phyloP scores from a whole-genome alignment of 805 yeast species.

The Blastobotrys terrestris region DNA sequence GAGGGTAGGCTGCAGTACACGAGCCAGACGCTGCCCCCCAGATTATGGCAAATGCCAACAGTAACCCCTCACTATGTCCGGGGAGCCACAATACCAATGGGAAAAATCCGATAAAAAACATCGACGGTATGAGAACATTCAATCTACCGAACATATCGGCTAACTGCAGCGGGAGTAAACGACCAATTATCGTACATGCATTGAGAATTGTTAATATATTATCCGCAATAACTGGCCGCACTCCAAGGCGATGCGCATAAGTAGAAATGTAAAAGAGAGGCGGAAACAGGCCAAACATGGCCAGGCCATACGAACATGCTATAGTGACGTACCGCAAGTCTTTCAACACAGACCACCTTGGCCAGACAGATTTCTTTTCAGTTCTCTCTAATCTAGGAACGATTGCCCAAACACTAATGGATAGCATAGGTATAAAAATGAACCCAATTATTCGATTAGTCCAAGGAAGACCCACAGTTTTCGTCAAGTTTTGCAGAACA shows the following conservation, averaged over 20 bases:
- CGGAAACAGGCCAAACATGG: conserved; percentile 25
- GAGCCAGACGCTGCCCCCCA: conserved; percentile 35
- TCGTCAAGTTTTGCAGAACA: conserved; percentile 36
- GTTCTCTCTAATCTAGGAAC: conserved; percentile 5
- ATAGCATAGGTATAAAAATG: conserved; percentile 5
- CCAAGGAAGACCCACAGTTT: conserved; percentile 48
- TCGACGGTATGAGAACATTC: conserved; percentile 32
- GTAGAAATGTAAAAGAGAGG: conserved; percentile 29
- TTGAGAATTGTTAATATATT: conserved; percentile 28
- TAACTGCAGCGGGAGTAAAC: conserved; percentile 41
- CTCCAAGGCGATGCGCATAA: conserved; percentile 23
- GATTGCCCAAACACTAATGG: conserved; percentile 8
- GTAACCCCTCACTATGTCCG: conserved; percentile 12
- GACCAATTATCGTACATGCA: conserved; percentile 39
- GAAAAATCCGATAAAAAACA: conserved; percentile 29
- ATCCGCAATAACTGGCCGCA: conserved; percentile 15
- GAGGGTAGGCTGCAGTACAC: conserved; percentile 32
- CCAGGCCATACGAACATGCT: conserved; percentile 14
- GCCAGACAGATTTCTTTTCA: conserved; percentile 9
- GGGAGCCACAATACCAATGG: conserved; percentile 21
- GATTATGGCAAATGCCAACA: conserved; percentile 26
- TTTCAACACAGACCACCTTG: conserved; percentile 22
- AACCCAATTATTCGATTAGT: conserved; percentile 42
- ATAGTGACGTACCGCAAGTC: conserved; percentile 21
- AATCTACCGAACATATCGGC: conserved; percentile 45